Evolutionary conservation across 352 stramenopile genomes (phyloP), one percentile per base, ranked within the genome.

Genomic region (Phytophthora pseudosyringae): DNA sequence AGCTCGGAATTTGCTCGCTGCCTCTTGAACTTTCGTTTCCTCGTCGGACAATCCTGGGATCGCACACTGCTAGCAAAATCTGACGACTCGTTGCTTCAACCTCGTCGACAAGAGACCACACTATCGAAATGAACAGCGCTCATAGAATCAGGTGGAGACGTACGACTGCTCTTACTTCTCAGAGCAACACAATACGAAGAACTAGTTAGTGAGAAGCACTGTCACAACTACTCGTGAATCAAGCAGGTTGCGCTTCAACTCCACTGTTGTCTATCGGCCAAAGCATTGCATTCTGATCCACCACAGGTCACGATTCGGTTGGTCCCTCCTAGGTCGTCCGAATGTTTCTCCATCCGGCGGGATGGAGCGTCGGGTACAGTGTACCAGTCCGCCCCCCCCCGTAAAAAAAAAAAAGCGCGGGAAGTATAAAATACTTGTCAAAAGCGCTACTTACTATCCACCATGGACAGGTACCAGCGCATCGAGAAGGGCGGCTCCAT

Each of bases 401-500:
- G 39, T 40, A 58, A 68, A 71, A 75, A 69, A 56, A 38, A 61
- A 69, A 78, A 75, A 69, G 56, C 53, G 71, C 60, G 52, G 41
- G 63, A 57, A 48, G 32, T 41, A 5, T 21, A 13, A 46, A 38
- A 11, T 45, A 26, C 33, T 49, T 41, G n/a, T n/a, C n/a, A n/a
- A n/a, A n/a, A n/a, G n/a, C n/a, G n/a, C n/a, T n/a, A n/a, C n/a
- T n/a, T n/a, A n/a, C n/a, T n/a, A n/a, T n/a, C n/a, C n/a, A n/a
- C n/a, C 8, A 95, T 97, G 90, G 88, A 97, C 7, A 77, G 93
- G 3, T 98, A 98, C 79, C 81, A 97, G 69, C 93, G 91, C 74
- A 95, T 98, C 52, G 91, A 98, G 76, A 98, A 98, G 73, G 93
- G 90, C 59, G 90, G 88, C 1, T 93, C 88, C 46, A 90, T 97